Percentiles rank a stretch among this genome's conserved stretches.
These are phyloP conservation scores for Ceratobasidium sp. DNA, from an alignment of 1,284 basidiomycete genomes.

Conservation along the genomic window DNA sequence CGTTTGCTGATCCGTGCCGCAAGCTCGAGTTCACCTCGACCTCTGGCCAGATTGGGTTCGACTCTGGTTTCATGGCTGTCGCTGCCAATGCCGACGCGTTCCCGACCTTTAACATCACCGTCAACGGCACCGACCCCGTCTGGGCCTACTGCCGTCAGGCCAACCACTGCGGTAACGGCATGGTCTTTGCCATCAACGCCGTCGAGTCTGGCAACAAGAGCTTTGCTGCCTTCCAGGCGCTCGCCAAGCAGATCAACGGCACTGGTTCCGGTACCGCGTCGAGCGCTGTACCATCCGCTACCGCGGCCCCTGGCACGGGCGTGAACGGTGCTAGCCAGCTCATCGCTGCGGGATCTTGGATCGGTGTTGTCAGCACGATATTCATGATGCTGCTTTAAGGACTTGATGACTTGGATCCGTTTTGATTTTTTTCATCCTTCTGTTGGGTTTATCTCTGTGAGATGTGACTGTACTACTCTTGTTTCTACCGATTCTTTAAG, in stretches of 20 bases:
- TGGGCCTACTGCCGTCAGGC: slow-evolving; percentile 67
- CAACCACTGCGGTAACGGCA: slow-evolving; percentile 52
- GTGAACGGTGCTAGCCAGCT: slow-evolving; percentile 29
- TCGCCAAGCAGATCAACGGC: slow-evolving; percentile 47
- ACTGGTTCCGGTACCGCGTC: slow-evolving; percentile 27
- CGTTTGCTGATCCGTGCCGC: slow-evolving; percentile 69
- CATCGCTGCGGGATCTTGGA: slow-evolving; percentile 30
- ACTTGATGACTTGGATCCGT: slow-evolving; percentile 19
- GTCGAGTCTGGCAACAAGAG: slow-evolving; percentile 46
- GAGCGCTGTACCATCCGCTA: slow-evolving; percentile 9
- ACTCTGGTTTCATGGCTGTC: slow-evolving; percentile 74
- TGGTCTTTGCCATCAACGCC: slow-evolving; percentile 52
- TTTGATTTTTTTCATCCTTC: slow-evolving; percentile 13
- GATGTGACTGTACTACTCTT: slow-evolving; percentile 38
- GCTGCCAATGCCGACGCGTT: slow-evolving; percentile 61
- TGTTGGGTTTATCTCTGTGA: slow-evolving; percentile 44
- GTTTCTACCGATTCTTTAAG: slow-evolving; percentile 19
- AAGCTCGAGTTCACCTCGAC: slow-evolving; percentile 64
- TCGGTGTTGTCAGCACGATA: slow-evolving; percentile 19
- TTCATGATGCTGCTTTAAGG: slow-evolving; percentile 33
- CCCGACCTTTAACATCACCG: slow-evolving; percentile 63
- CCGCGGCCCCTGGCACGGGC: slow-evolving; percentile 5
- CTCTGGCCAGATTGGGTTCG: slow-evolving; percentile 67
- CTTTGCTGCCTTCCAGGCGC: slow-evolving; percentile 50
- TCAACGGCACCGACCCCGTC: slow-evolving; percentile 64